Conservation (phyloP, 2,329 filamentous ascomycete species). For the Tolypocladium ovalisporum region DNA sequence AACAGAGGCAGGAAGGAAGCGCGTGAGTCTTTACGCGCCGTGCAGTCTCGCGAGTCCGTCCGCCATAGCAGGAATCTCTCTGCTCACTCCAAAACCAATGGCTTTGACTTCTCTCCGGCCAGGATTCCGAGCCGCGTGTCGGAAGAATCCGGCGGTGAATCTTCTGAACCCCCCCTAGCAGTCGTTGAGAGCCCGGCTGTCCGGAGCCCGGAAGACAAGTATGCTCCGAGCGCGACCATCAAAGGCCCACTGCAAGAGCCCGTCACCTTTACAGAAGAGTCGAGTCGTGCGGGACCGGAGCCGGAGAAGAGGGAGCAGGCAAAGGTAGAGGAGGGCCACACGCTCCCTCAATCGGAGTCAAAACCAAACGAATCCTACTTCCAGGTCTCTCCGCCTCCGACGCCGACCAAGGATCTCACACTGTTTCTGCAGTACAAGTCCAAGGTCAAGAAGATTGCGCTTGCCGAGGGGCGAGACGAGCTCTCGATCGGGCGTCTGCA, state of each 20-base stretch:
- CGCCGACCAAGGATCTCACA: slow-evolving; percentile 73
- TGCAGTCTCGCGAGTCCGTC: slow-evolving; percentile 42
- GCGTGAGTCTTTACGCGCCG: slow-evolving; percentile 69
- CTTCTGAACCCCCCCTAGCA: slow-evolving; percentile 7
- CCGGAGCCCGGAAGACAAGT: slow-evolving; percentile 59
- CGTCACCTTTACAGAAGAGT: slow-evolving; percentile 15
- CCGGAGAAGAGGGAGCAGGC: slow-evolving; percentile 9
- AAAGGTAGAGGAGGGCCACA: slow-evolving; percentile 10
- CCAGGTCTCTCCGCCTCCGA: slow-evolving; percentile 51
- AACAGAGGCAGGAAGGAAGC: slow-evolving; percentile 72
- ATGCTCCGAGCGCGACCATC: slow-evolving; percentile 44
- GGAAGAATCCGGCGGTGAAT: slow-evolving; percentile 38
- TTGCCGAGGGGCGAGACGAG: slow-evolving; percentile 73
- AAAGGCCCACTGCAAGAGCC: slow-evolving; percentile 44
- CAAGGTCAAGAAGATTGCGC: slow-evolving; percentile 91
- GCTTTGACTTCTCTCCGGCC: slow-evolving; percentile 49
- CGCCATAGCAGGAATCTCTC: slow-evolving; percentile 39
- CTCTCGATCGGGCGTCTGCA: slow-evolving; percentile 82
- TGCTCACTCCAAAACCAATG: slow-evolving; percentile 27
- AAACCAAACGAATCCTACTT: slow-evolving; percentile 39
- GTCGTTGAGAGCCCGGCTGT: slow-evolving; percentile 17
- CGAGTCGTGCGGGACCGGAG: slow-evolving; percentile 5
- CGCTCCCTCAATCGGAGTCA: slow-evolving; percentile 25
- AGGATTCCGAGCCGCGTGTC: slow-evolving; percentile 50
- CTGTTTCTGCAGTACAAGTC: slow-evolving; percentile 94